Conservation (phyloP, 495 filamentous ascomycete species). For the Penicillium longicatenatum region DNA sequence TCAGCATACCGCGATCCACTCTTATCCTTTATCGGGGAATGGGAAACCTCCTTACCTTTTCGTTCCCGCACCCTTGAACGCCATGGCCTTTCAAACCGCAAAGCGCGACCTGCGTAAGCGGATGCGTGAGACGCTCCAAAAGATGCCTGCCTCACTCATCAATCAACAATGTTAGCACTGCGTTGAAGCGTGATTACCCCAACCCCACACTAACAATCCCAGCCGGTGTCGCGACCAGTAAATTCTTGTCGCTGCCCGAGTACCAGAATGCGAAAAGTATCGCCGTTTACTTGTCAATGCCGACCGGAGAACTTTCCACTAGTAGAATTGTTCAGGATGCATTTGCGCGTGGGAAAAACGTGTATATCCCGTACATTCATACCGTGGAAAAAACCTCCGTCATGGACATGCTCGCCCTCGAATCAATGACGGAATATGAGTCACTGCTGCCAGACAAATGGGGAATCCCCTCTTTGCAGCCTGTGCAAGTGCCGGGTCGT, state of each 20-base stretch:
- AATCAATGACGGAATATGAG: conserved; percentile 72
- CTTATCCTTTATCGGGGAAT: conserved; percentile 31
- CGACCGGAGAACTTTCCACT: conserved; percentile 78
- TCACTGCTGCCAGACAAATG: conserved; percentile 75
- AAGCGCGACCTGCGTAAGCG: conserved; percentile 73
- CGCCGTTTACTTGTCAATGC: conserved; percentile 93
- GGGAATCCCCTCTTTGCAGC: conserved; percentile 83
- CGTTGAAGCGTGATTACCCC: neutral
- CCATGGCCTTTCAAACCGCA: conserved; percentile 55
- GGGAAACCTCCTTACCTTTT: conserved; percentile 8
- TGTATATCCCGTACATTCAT: conserved; percentile 91
- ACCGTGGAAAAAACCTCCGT: conserved; percentile 58
- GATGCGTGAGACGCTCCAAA: conserved; percentile 65
- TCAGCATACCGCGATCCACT: conserved; percentile 18
- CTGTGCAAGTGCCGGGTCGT: conserved; percentile 60
- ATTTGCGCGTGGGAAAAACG: conserved; percentile 71
- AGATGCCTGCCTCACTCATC: conserved; percentile 58
- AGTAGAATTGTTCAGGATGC: conserved; percentile 78
- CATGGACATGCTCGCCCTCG: conserved; percentile 92
- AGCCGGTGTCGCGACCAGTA: conserved; percentile 62
- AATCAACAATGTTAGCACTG: conserved; percentile 62
- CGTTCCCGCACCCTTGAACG: conserved; percentile 12
- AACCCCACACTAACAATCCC: conserved; percentile 3
- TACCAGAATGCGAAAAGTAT: conserved; percentile 73
- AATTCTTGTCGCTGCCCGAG: conserved; percentile 60